Evolutionary conservation across 1,139 yeast genomes (phyloP).

Genomic region (Diutina siamensis): DNA sequence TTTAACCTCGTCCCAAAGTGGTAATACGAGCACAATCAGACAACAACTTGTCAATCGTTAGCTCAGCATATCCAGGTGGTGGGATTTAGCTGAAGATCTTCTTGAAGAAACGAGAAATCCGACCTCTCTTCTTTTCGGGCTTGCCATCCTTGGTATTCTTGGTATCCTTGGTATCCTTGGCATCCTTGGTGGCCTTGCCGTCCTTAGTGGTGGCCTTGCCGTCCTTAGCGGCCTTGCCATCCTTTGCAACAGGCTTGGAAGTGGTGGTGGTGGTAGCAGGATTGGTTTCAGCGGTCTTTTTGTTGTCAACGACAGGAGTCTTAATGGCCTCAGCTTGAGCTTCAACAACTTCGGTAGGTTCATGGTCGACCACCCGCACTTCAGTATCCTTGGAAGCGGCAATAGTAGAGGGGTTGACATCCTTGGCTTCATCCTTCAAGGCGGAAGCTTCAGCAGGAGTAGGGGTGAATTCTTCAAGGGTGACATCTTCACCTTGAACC

Average conservation of each 20-base stretch:
- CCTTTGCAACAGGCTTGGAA: neutral
- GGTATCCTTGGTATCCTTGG: neutral
- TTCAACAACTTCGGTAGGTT: too few species aligned
- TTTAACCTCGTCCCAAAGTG: neutral
- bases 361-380: neutral
- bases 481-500: neutral
- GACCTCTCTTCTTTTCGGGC: constrained; percentile 3
- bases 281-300: neutral
- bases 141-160: neutral
- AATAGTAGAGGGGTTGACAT: neutral
- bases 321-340: neutral
- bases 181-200: neutral
- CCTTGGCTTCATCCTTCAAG: neutral
- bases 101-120: constrained; percentile 1
- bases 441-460: neutral
- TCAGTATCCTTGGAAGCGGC: neutral
- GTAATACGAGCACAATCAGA: neutral
- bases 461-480: constrained; percentile 4
- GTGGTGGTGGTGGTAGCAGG: neutral
- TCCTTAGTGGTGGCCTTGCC: neutral
- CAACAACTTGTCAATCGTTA: neutral
- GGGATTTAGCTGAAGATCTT: constrained; percentile 1
- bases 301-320: neutral
- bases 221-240: neutral
- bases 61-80: too few species aligned